A percentile compares a stretch with the other conserved stretches of the same genome.
phyloP scores from a whole-genome alignment of 768 basidiomycete genomes.

The Panaeolus papilionaceus region DNA sequence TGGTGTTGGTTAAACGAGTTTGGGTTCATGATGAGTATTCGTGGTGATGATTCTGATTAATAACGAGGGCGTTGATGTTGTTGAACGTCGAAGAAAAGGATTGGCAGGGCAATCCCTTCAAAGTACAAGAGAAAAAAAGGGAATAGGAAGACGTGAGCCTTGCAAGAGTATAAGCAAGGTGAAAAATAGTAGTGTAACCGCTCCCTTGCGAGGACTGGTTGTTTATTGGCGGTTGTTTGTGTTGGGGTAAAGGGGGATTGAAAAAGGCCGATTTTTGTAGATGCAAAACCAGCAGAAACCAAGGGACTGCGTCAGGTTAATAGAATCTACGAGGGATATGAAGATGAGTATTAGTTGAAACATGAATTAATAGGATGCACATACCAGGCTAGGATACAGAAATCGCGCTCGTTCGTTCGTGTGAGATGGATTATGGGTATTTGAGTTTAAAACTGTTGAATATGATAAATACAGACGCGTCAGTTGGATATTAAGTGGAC shows the following conservation, averaged over 20 bases:
- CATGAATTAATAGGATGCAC: not conserved
- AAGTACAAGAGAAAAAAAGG: not conserved
- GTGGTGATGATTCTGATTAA: not conserved
- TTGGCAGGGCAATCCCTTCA: not conserved
- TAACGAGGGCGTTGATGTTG: not conserved
- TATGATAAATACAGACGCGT: not conserved
- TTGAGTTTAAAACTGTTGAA: not conserved
- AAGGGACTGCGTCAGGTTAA: not conserved
- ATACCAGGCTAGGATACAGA: not conserved
- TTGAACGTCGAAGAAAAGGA: not conserved
- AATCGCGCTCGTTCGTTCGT: not conserved
- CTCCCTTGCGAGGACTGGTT: not conserved
- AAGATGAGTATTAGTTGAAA: not conserved
- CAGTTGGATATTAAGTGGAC: not conserved
- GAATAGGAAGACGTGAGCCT: not conserved
- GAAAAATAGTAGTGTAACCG: not conserved
- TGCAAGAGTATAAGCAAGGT: not conserved
- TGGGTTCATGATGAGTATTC: not conserved
- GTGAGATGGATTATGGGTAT: not conserved
- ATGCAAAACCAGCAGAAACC: not conserved
- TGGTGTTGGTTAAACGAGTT: conserved; percentile 11
- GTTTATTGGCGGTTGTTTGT: conserved; percentile 14
- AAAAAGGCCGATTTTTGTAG: not conserved
- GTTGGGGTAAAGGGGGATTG: not conserved
- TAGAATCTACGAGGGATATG: not conserved